These are phyloP conservation scores for Rhynchospora breviuscula DNA, from an alignment of 176 grass and related monocot species.

Conservation along the genomic window DNA sequence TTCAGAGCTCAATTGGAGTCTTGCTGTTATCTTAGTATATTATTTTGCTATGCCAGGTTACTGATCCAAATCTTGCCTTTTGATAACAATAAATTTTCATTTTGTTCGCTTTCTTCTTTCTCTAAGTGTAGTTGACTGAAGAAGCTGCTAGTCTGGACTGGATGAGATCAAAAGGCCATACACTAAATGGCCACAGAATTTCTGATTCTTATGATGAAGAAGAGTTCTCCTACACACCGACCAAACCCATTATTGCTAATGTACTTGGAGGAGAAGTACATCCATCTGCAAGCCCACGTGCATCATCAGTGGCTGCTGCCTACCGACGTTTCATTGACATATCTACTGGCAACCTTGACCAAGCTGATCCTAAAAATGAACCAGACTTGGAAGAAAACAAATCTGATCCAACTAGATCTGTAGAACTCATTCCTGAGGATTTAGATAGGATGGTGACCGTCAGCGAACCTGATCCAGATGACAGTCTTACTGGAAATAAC, in stretches of 20 bases:
- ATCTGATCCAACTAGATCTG: not conserved
- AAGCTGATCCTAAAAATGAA: conserved; percentile 16
- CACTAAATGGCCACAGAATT: conserved; percentile 53
- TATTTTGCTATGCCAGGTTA: not conserved
- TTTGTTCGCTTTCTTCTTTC: not conserved
- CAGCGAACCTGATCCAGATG: conserved; percentile 42
- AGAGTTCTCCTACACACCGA: conserved; percentile 35
- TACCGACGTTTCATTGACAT: conserved; percentile 48
- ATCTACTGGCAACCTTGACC: conserved; percentile 19
- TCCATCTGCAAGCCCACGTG: conserved; percentile 40
- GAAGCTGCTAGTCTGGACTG: conserved; percentile 77
- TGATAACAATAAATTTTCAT: not conserved
- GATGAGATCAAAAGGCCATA: conserved; percentile 84
- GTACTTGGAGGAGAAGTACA: conserved; percentile 57
- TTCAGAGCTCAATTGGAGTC: not conserved
- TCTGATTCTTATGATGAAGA: conserved; percentile 60
- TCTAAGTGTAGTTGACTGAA: conserved; percentile 69
- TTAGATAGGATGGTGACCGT: not conserved
- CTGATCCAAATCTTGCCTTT: not conserved
- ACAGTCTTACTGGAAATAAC: conserved; percentile 26
- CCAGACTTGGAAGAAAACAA: not conserved
- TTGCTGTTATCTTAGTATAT: not conserved
- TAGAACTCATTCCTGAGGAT: conserved; percentile 32
- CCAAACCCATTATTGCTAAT: conserved; percentile 27
- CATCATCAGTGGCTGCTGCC: conserved; percentile 65